Conservation (phyloP, 345 rosid species). For the Citrus unshiu region DNA sequence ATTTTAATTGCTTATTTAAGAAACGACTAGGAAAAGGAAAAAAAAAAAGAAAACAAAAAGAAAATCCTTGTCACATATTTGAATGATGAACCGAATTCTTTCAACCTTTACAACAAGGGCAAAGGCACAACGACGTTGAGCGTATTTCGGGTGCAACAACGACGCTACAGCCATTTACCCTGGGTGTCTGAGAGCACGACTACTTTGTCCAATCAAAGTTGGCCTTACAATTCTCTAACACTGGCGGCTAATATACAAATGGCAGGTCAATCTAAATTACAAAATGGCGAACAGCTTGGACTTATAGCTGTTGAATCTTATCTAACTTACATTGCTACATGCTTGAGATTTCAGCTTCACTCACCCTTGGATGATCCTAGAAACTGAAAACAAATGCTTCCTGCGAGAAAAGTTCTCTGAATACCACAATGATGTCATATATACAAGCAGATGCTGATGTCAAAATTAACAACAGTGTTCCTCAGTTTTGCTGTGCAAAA, state of each 20-base stretch:
- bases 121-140: conserved; percentile 5
- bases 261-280: not conserved
- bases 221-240: too few relatives aligned
- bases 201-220: not conserved
- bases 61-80: not conserved
- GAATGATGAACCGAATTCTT: not conserved
- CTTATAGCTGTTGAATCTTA: not conserved
- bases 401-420: not conserved
- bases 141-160: not conserved
- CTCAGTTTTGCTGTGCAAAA: conserved; percentile 34
- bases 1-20: too few relatives aligned
- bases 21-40: too few relatives aligned
- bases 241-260: not conserved
- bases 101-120: not conserved
- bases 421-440: too few relatives aligned
- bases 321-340: not conserved
- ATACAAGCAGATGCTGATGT: not conserved
- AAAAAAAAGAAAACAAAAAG: too few relatives aligned
- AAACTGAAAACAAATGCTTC: not conserved
- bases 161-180: not conserved
- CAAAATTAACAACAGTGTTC: not conserved
- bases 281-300: not conserved
- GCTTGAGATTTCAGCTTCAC: not conserved
- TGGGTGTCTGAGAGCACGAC: not conserved
- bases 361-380: not conserved